Evolutionary conservation across 106 monocot genomes (phyloP).

Genomic region (Chionographis japonica): DNA sequence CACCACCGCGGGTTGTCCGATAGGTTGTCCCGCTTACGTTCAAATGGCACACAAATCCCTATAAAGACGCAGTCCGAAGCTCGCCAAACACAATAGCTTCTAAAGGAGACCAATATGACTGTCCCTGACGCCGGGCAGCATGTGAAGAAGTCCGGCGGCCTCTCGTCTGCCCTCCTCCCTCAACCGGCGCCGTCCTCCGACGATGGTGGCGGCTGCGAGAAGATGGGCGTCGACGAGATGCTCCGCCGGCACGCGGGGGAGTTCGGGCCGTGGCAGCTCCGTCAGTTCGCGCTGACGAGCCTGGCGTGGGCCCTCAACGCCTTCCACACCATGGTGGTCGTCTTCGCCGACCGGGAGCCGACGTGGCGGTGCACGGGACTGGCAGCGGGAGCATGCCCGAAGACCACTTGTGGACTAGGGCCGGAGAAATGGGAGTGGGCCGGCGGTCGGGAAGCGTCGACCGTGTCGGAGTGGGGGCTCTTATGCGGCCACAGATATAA

Average conservation of each 20-base stretch:
- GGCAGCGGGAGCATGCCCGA: not conserved
- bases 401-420: not conserved
- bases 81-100: too few species aligned
- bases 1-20: too few species aligned
- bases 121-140: too few species aligned
- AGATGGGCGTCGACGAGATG: conserved; percentile 64
- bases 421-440: not conserved
- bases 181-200: conserved; percentile 4
- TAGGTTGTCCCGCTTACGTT: too few species aligned
- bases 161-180: too few species aligned
- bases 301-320: conserved; percentile 62
- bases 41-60: too few species aligned
- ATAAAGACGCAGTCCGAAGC: too few species aligned
- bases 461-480: conserved; percentile 65
- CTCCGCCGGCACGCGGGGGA: conserved; percentile 51
- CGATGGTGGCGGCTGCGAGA: not conserved
- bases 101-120: too few species aligned
- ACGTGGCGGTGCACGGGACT: not conserved
- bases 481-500: conserved; percentile 69
- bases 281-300: conserved; percentile 65
- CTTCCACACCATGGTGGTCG: conserved; percentile 59
- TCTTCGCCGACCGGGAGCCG: conserved; percentile 48
- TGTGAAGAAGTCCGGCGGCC: too few species aligned
- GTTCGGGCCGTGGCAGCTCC: conserved; percentile 73
- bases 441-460: conserved; percentile 16